Evolutionary conservation across 768 basidiomycete genomes (phyloP).

Genomic region (Russula dissimulans): DNA sequence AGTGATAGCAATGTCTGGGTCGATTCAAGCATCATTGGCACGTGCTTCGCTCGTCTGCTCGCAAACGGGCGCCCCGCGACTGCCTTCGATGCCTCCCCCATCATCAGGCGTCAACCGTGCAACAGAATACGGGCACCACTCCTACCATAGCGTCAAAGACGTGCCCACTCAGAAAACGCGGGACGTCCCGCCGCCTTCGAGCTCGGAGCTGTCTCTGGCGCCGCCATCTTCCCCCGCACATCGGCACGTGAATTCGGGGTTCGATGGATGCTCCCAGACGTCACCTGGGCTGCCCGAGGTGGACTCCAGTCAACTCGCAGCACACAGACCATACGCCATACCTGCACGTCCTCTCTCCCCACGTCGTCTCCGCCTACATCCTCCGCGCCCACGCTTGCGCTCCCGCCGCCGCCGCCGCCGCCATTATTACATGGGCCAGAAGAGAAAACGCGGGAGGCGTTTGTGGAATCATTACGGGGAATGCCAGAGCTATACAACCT

Average conservation of each 20-base stretch:
- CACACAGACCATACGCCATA: not conserved
- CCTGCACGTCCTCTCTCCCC: conserved; percentile 3
- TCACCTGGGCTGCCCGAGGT: not conserved
- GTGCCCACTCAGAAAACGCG: not conserved
- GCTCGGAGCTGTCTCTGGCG: conserved; percentile 5
- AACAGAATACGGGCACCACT: not conserved
- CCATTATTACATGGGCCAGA: not conserved
- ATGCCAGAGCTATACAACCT: conserved; percentile 45
- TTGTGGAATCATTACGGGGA: conserved; percentile 35
- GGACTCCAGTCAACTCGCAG: not conserved
- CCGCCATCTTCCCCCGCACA: not conserved
- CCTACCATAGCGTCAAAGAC: not conserved
- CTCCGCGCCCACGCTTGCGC: not conserved
- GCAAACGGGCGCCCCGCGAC: not conserved
- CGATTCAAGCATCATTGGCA: too few species aligned
- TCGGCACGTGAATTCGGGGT: not conserved
- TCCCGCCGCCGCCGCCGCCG: not conserved
- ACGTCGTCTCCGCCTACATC: conserved; percentile 9
- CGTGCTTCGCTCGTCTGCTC: not conserved
- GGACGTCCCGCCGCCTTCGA: not conserved
- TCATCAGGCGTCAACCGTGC: not conserved
- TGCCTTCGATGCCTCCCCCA: not conserved
- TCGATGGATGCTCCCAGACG: not conserved
- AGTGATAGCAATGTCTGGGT: not conserved
- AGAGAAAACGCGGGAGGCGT: conserved; percentile 21